Conservation (phyloP, 2,329 filamentous ascomycete genomes). For the Graphilbum fragrans region DNA sequence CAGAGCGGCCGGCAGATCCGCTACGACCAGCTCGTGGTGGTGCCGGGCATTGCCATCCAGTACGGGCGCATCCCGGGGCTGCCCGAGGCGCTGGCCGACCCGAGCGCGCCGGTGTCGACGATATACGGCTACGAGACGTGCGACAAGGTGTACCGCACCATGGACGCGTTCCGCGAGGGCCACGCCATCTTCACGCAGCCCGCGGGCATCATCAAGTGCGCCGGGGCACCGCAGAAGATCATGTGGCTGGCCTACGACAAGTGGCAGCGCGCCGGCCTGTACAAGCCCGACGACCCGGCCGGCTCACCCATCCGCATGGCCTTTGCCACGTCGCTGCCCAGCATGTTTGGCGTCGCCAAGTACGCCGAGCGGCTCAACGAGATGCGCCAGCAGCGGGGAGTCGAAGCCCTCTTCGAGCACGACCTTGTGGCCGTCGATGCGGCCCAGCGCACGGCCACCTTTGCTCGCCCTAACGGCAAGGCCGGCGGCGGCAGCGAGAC, state of each 20-base stretch:
- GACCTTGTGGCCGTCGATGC: slow-evolving; percentile 41
- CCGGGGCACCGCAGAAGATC: slow-evolving; percentile 48
- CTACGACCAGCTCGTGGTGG: slow-evolving; percentile 55
- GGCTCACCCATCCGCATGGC: slow-evolving; percentile 34
- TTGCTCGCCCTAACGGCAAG: slow-evolving; percentile 29
- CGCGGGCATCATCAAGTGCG: slow-evolving; percentile 45
- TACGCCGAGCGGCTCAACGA: slow-evolving; percentile 41
- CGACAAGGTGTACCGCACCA: slow-evolving; percentile 37
- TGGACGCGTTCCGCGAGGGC: slow-evolving; percentile 35
- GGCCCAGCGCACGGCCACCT: slow-evolving; percentile 33
- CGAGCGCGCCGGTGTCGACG: slow-evolving; percentile 35
- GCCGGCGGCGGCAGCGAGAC: slow-evolving; percentile 6
- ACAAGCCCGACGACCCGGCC: slow-evolving; percentile 23
- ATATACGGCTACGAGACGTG: slow-evolving; percentile 45
- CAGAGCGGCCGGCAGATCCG: slow-evolving; percentile 38
- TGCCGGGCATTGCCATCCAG: slow-evolving; percentile 41
- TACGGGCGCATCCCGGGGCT: slow-evolving; percentile 40
- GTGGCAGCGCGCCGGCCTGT: slow-evolving; percentile 42
- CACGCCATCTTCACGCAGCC: slow-evolving; percentile 48
- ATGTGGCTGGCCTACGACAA: slow-evolving; percentile 51
- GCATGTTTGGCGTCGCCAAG: slow-evolving; percentile 50
- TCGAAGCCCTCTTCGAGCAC: slow-evolving; percentile 47
- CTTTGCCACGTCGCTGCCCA: slow-evolving; percentile 42
- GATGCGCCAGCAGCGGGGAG: slow-evolving; percentile 38
- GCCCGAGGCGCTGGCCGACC: slow-evolving; percentile 40